Conservation (phyloP, 2,329 filamentous ascomycete genomes). For the Conoideocrella luteorostrata region DNA sequence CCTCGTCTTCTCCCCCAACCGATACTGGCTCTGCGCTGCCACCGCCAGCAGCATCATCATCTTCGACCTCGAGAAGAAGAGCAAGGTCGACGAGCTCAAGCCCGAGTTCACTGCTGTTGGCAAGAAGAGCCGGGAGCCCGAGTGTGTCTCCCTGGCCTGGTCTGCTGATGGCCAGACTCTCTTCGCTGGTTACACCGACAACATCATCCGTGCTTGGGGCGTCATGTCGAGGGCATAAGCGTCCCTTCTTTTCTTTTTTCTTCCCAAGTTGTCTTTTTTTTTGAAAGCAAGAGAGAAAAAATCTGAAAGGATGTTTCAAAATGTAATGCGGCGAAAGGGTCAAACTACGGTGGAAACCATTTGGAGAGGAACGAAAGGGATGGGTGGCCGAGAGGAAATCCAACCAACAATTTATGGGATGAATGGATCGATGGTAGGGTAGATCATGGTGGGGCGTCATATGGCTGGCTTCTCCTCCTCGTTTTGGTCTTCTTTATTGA, state of each 20-base stretch:
- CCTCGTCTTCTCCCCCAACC: slow-evolving; percentile 99
- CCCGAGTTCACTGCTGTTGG: slow-evolving; percentile 94
- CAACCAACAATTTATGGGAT: slow-evolving; percentile 9
- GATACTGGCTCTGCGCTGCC: slow-evolving; percentile 99
- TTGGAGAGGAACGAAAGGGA: too few relatives aligned
- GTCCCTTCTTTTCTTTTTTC: slow-evolving; percentile 14
- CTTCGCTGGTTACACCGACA: slow-evolving; percentile 99
- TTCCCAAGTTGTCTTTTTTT: slow-evolving; percentile 5
- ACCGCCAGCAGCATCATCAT: slow-evolving; percentile 98
- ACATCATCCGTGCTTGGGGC: slow-evolving; percentile 97
- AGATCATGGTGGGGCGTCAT: slow-evolving; percentile 41
- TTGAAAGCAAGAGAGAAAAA: background rate
- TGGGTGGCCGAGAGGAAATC: slow-evolving; percentile 1
- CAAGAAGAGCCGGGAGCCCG: slow-evolving; percentile 98
- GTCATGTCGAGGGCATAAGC: slow-evolving; percentile 87
- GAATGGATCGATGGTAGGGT: slow-evolving; percentile 25
- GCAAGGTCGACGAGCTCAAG: slow-evolving; percentile 99
- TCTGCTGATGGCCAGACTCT: slow-evolving; percentile 97
- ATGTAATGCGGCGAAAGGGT: too few relatives aligned
- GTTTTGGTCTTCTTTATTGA: slow-evolving; percentile 38
- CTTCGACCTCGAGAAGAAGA: slow-evolving; percentile 99
- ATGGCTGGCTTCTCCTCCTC: slow-evolving; percentile 37
- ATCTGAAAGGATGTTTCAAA: background rate
- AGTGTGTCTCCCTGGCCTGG: slow-evolving; percentile 97
- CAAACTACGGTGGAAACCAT: too few relatives aligned